phyloP scores from a whole-genome alignment of 495 filamentous ascomycete species.

The Penicillium steckii region DNA sequence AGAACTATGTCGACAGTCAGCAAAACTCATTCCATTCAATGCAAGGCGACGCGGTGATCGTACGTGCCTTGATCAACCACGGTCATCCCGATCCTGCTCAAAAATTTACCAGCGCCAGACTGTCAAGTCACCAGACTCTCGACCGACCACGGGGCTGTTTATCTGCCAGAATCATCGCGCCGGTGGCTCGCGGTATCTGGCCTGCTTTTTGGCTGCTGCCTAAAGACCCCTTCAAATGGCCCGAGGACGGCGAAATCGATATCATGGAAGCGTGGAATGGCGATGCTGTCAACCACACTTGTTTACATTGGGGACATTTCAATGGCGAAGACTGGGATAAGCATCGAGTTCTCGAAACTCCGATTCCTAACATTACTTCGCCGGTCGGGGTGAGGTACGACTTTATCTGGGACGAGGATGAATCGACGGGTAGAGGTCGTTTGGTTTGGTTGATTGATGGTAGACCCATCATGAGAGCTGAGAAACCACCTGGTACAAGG shows the following conservation, averaged over 20 bases:
- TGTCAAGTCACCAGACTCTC: slow-evolving; percentile 27
- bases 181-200: slow-evolving; percentile 29
- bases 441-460: slow-evolving; percentile 31
- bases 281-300: slow-evolving; percentile 29
- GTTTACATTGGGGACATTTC: slow-evolving; percentile 31
- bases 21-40: slow-evolving; percentile 31
- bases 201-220: slow-evolving; percentile 34
- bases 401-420: slow-evolving; percentile 31
- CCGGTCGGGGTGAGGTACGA: slow-evolving; percentile 24
- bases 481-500: slow-evolving; percentile 29
- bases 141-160: slow-evolving; percentile 26
- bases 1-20: slow-evolving; percentile 27
- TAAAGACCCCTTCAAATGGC: slow-evolving; percentile 34
- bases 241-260: slow-evolving; percentile 29
- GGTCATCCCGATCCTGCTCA: slow-evolving; percentile 22
- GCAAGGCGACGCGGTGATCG: slow-evolving; percentile 27
- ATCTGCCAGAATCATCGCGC: slow-evolving; percentile 27
- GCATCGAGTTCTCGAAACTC: slow-evolving; percentile 29
- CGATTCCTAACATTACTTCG: slow-evolving; percentile 26
- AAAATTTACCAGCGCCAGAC: slow-evolving; percentile 28
- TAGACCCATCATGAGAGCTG: slow-evolving; percentile 25
- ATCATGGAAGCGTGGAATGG: slow-evolving; percentile 32
- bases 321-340: slow-evolving; percentile 29
- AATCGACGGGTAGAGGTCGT: slow-evolving; percentile 22
- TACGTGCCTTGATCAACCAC: slow-evolving; percentile 29